Base-by-base conservation (phyloP, 1,284 basidiomycete genomes). In the Cutaneotrichosporon sp. region DNA sequence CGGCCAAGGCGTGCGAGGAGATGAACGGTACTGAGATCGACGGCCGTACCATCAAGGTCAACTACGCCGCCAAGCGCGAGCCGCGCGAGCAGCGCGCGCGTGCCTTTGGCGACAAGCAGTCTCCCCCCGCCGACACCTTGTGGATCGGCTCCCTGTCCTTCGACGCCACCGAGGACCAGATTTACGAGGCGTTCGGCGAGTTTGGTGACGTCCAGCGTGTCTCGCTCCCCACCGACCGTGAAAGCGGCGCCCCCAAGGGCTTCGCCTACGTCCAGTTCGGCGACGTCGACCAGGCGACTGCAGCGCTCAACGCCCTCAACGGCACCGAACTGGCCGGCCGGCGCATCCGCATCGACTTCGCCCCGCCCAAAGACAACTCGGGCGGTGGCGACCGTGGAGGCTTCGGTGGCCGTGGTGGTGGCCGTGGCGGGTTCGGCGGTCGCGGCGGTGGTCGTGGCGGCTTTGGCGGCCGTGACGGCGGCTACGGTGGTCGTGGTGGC, bases 221-320 rank as follows among this genome's bases (percentile, higher is more conserved):
- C 45, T 83, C 93, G 60, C 77, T 98, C 51, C 92, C 93, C 26
- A 97, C 92, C 49, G 93, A 98, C 75, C 81, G 88, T 57, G 96
- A 98, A 53, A 83, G 87, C 5, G 92, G 90, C 43, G 82, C 81
- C 60, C 85, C 90, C 52, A 98, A 97, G 77, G 96, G 96, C 67
- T 98, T 94, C 76, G 96, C 86, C 42, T 98, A 98, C 77, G 88
- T 97, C 71, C 91, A 97, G 76, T 97, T 93, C 74, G 83, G 84
- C 60, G 84, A 87, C 61, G 71, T 90, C 46, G 87, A 86, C 41
- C 77, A 82, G 59, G 90, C 96, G 12, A 86, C 86, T 76, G 86
- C 85, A 71, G 96, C 94, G 5, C 82, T 85, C 59, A 83, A 83
- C 63, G 72, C 70, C 34, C 78, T 84, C 44, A 80, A 82, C 46